Conservation (phyloP, 1,139 yeast genomes). For the Meyerozyma guilliermondii region DNA sequence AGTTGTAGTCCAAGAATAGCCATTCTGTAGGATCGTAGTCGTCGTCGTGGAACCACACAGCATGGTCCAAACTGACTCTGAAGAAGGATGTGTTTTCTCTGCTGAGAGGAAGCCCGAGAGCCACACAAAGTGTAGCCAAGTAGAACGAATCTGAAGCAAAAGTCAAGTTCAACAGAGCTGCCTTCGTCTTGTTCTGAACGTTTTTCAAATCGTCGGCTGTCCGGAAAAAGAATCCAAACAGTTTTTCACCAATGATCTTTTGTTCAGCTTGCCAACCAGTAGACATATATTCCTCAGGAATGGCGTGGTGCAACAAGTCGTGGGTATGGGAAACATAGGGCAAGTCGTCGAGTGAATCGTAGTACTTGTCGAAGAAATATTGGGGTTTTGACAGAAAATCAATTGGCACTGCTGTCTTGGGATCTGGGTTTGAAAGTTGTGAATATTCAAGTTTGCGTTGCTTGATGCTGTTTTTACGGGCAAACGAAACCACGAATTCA, state of each 20-base stretch:
- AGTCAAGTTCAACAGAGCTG: conserved; percentile 20
- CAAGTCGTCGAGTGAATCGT: conserved; percentile 24
- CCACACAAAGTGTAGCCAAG: conserved; percentile 19
- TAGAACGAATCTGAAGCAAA: conserved; percentile 32
- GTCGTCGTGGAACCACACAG: conserved; percentile 33
- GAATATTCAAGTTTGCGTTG: conserved; percentile 11
- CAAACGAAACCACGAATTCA: conserved; percentile 31
- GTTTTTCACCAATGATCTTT: conserved; percentile 21
- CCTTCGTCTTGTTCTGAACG: conserved; percentile 19
- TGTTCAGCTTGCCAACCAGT: conserved; percentile 13
- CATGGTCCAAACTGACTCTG: conserved; percentile 40
- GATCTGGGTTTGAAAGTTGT: conserved; percentile 10
- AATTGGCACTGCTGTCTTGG: conserved; percentile 21
- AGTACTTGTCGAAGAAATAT: conserved; percentile 27
- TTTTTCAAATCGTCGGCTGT: conserved; percentile 23
- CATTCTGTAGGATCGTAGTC: conserved; percentile 35
- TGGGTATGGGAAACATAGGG: conserved; percentile 25
- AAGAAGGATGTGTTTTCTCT: conserved; percentile 20
- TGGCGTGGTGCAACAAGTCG: conserved; percentile 25
- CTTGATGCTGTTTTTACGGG: conserved; percentile 22
- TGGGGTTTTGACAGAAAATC: conserved; percentile 29
- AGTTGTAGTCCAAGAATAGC: conserved; percentile 35
- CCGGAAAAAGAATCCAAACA: conserved; percentile 31
- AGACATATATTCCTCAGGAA: conserved; percentile 27
- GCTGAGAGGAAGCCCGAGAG: conserved; percentile 23